A percentile compares a stretch with the other conserved stretches of the same genome.
Conservation (phyloP, 345 rosid species). For the Salix udensis region DNA sequence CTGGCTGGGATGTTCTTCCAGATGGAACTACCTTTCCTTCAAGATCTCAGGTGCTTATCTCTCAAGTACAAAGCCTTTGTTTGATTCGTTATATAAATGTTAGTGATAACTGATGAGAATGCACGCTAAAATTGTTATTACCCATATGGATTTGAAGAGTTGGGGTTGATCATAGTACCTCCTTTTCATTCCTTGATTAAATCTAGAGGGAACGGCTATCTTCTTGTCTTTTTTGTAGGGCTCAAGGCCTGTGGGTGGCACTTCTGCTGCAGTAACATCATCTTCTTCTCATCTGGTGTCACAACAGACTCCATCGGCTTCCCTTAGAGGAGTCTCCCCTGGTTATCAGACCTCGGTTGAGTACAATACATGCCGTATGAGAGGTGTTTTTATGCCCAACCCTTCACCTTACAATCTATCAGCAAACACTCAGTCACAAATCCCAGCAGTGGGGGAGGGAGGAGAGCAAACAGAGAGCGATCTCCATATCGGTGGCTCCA, state of each 20-base stretch:
- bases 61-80: conserved; percentile 1
- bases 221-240: conserved; percentile 42
- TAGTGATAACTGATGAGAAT: background rate
- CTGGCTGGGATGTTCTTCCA: conserved; percentile 99
- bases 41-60: conserved; percentile 70
- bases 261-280: conserved; percentile 45
- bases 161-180: background rate
- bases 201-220: background rate
- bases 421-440: conserved; percentile 41
- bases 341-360: conserved; percentile 59
- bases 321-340: conserved; percentile 57
- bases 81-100: background rate
- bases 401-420: conserved; percentile 62
- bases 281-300: conserved; percentile 63
- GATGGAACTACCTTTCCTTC: conserved; percentile 99
- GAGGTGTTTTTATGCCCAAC: conserved; percentile 70
- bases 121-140: background rate
- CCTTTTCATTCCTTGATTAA: conserved; percentile 2
- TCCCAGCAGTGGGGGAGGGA: conserved; percentile 52
- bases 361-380: conserved; percentile 61
- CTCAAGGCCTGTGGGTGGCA: conserved; percentile 62
- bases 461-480: conserved; percentile 48
- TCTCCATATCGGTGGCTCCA: conserved; percentile 46
- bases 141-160: background rate
- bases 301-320: conserved; percentile 57